phyloP scores from a whole-genome alignment of 169 alveolate genomes.

The Cyclospora cayetanensis region DNA sequence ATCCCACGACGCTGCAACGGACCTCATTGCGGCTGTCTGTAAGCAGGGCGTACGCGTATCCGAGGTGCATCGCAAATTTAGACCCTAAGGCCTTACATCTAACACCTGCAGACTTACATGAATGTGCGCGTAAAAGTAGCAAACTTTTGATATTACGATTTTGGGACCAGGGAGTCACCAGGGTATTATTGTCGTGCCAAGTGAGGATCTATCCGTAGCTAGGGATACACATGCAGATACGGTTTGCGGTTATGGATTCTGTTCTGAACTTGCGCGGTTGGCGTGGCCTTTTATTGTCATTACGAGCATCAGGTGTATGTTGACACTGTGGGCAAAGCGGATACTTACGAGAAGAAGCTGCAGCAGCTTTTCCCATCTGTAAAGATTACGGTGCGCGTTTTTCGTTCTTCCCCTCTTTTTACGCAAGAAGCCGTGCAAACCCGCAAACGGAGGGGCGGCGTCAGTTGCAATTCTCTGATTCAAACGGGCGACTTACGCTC shows the following conservation, averaged over 20 bases:
- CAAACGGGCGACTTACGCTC: too few relatives aligned
- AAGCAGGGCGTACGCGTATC: conserved; percentile 40
- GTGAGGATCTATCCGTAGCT: too few relatives aligned
- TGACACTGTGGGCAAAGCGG: conserved; percentile 97
- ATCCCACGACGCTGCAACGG: conserved; percentile 92
- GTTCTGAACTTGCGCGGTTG: too few relatives aligned
- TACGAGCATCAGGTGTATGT: conserved; percentile 84
- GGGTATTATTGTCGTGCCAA: too few relatives aligned
- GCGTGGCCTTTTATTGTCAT: too few relatives aligned
- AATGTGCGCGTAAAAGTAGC: neutral
- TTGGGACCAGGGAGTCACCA: too few relatives aligned
- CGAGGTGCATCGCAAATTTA: neutral
- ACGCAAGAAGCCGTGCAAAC: too few relatives aligned
- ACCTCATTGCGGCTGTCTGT: conserved; percentile 81
- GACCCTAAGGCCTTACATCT: neutral
- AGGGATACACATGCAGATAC: too few relatives aligned
- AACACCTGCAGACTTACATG: neutral
- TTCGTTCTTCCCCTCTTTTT: neutral
- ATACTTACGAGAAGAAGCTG: conserved; percentile 86
- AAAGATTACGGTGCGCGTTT: conserved; percentile 83
- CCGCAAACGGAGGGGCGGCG: too few relatives aligned
- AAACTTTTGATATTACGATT: too few relatives aligned
- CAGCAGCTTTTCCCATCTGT: conserved; percentile 83
- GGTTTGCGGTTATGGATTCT: too few relatives aligned
- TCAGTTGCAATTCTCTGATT: too few relatives aligned